Base-by-base conservation (phyloP, 208 protist species). In the Phytomonas sp. region DNA sequence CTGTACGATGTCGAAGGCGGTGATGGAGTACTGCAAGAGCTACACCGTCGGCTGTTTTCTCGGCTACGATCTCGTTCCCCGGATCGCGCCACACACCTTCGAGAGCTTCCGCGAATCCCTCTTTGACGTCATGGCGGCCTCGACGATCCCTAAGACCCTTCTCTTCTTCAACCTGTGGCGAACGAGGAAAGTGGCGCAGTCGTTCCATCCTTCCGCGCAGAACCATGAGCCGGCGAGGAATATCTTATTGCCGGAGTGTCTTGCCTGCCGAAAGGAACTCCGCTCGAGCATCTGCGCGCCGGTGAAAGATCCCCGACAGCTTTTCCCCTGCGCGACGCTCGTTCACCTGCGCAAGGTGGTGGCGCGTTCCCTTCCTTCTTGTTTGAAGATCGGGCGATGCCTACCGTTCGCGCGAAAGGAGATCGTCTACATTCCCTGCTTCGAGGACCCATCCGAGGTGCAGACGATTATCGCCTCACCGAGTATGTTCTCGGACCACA, bases 401-500 rank as follows among this genome's bases (percentile, higher is more conserved):
- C 4, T 6, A 1, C 40, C 9, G 7, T 15, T 23, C 9, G 13
- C 9, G 7, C 2, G 7, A 17, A 4, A 15, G 11, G 85, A 92
- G 33, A 78, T 87, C 23, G 76, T 92, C 31, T 94, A 85, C 67
- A 74, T 87, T 13, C 91, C 91, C 4, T 67, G 70, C 40, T 75
- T 94, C 46, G 79, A 72, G 7, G 77, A 80, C 29, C 72, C 76
- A 9, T 64, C 79, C 37, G 88, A 85, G 67, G 79, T 94, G 65
- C 88, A 96, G 73, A 80, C 83, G 65, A 36, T 96, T 1, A 63
- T 92, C 26, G 83, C 81, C 56, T 73, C 84, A 0, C 79, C 86
- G 17, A 86, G 80, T 31, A 96, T 96, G 91, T 87, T 94, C 34
- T 74, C 70, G 0, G 88, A 96, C 76, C 91, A 96, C 76, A 88